A percentile compares a stretch with the other conserved stretches of the same genome.
Conservation (phyloP, 208 protist genomes). For the Vickermania ingenoplastis region DNA sequence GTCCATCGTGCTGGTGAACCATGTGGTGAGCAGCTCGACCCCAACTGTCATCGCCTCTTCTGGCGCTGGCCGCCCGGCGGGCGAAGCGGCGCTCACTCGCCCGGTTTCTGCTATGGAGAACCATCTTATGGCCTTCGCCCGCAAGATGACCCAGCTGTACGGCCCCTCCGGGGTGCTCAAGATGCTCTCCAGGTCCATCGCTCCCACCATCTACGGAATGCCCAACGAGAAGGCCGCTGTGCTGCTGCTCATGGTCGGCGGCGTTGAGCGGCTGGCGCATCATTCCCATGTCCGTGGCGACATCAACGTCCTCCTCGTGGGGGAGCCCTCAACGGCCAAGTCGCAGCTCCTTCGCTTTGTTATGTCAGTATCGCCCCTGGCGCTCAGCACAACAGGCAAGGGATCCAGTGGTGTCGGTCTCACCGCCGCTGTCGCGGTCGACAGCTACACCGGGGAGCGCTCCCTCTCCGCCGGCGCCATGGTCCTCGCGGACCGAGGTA, state of each 20-base stretch:
- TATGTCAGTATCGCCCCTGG: conserved; percentile 92
- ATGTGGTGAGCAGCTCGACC: conserved; percentile 65
- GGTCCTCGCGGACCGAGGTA: conserved; percentile 98
- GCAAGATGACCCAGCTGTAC: conserved; percentile 43
- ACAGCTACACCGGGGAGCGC: conserved; percentile 95
- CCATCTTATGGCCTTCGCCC: conserved; percentile 60
- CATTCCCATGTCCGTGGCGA: conserved; percentile 95
- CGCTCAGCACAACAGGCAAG: conserved; percentile 97
- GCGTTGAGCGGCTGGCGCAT: conserved; percentile 92
- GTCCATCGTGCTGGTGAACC: conserved; percentile 92
- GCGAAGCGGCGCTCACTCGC: conserved; percentile 11
- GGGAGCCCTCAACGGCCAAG: conserved; percentile 99
- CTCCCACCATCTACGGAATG: conserved; percentile 98
- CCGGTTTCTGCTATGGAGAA: conserved; percentile 47
- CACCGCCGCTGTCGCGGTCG: conserved; percentile 97
- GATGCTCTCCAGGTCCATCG: conserved; percentile 85
- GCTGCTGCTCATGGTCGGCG: conserved; percentile 96
- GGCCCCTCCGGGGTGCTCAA: conserved; percentile 71
- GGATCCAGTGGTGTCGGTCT: conserved; percentile 97
- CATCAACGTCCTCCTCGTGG: conserved; percentile 98
- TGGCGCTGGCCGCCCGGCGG: background rate
- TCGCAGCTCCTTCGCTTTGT: conserved; percentile 99
- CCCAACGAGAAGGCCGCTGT: conserved; percentile 94
- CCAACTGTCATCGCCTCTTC: conserved; percentile 20
- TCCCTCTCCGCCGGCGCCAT: conserved; percentile 98